A percentile compares a stretch with the other conserved stretches of the same genome.
phyloP scores from a whole-genome alignment of 345 rosid species.

The Citrus maxima region DNA sequence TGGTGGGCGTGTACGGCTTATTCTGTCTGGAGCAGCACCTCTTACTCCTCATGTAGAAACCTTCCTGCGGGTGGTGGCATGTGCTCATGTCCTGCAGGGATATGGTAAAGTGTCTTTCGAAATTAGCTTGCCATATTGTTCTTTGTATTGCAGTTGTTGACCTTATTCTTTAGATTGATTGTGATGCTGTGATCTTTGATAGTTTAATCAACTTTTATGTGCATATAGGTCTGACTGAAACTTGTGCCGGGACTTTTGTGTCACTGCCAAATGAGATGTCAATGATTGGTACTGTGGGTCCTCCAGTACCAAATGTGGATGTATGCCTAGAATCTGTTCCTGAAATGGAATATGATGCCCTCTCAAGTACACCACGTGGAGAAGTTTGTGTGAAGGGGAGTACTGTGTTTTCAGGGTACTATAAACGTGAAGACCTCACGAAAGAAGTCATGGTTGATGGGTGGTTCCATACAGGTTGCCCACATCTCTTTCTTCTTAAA shows the following conservation, averaged over 20 bases:
- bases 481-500: background rate
- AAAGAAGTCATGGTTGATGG: slow-evolving; percentile 83
- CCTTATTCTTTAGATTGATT: background rate
- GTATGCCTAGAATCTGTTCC: slow-evolving; percentile 88
- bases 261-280: slow-evolving; percentile 76
- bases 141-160: background rate
- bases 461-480: slow-evolving; percentile 91
- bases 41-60: slow-evolving; percentile 81
- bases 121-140: background rate
- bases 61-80: slow-evolving; percentile 89
- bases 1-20: slow-evolving; percentile 89
- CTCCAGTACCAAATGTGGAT: slow-evolving; percentile 96
- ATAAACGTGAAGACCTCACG: slow-evolving; percentile 89
- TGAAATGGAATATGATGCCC: slow-evolving; percentile 94
- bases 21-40: slow-evolving; percentile 97
- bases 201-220: slow-evolving; percentile 2
- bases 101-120: slow-evolving; percentile 54
- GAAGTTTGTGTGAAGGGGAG: slow-evolving; percentile 83
- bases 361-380: slow-evolving; percentile 75
- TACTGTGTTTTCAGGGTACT: slow-evolving; percentile 79
- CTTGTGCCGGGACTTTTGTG: slow-evolving; percentile 88
- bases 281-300: slow-evolving; percentile 93
- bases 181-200: slow-evolving; percentile 6
- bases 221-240: slow-evolving; percentile 84
- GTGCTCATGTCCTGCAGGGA: slow-evolving; percentile 98